These are phyloP conservation scores for Wickerhamomyces strasburgensis DNA, from an alignment of 805 yeast genomes.

Conservation along the genomic window DNA sequence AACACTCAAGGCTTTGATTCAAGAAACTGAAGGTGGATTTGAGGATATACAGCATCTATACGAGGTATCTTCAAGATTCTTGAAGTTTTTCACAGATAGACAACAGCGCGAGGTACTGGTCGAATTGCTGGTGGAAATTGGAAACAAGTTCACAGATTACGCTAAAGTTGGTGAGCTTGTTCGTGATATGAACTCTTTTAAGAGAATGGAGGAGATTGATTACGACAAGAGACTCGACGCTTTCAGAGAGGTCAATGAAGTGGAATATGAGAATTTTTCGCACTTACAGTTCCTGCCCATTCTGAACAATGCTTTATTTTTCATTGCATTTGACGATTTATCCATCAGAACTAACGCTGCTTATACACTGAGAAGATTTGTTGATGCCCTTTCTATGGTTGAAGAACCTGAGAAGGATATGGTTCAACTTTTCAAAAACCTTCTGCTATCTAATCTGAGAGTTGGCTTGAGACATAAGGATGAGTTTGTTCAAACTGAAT, in stretches of 20 bases:
- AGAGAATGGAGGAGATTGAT: slow-evolving; percentile 68
- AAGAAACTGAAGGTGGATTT: slow-evolving; percentile 48
- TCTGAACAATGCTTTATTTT: slow-evolving; percentile 60
- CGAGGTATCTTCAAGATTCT: slow-evolving; percentile 48
- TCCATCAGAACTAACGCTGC: slow-evolving; percentile 77
- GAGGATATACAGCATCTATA: slow-evolving; percentile 46
- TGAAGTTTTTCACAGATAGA: slow-evolving; percentile 52
- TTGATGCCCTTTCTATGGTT: slow-evolving; percentile 40
- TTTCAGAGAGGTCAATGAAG: slow-evolving; percentile 60
- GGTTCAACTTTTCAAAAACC: slow-evolving; percentile 41
- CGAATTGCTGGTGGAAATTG: slow-evolving; percentile 55
- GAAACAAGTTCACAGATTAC: slow-evolving; percentile 42
- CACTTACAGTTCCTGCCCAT: slow-evolving; percentile 76
- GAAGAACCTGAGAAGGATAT: slow-evolving; percentile 26
- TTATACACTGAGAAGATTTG: slow-evolving; percentile 53
- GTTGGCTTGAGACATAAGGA: slow-evolving; percentile 56
- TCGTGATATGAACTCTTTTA: slow-evolving; percentile 58
- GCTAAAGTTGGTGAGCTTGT: slow-evolving; percentile 47
- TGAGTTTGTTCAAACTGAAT: slow-evolving; percentile 69
- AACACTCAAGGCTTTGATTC: slow-evolving; percentile 51
- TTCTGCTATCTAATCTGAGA: slow-evolving; percentile 61
- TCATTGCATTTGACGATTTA: slow-evolving; percentile 68
- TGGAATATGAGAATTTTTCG: slow-evolving; percentile 36
- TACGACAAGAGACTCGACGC: slow-evolving; percentile 70
- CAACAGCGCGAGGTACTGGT: slow-evolving; percentile 59